Evolutionary conservation across 805 yeast species (phyloP), one percentile per base, ranked within the genome.

Genomic region (Candida adriatica): DNA sequence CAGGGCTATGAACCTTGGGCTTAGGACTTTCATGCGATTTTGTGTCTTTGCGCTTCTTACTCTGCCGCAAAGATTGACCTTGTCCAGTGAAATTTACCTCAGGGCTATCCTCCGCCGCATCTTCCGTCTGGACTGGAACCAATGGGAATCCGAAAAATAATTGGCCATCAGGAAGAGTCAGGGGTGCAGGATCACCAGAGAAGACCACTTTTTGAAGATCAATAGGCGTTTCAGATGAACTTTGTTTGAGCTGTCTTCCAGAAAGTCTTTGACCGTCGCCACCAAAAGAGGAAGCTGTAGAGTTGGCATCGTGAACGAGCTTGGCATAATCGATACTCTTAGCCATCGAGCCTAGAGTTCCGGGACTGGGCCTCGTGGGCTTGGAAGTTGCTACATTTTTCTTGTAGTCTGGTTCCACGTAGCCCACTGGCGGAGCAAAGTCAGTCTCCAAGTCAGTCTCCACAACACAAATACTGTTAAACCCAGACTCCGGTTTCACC

Each of bases 361-460:
- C 9, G 2, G 43, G 26, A 2, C 27, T 24, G 15, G 31, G 29
- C 19, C 18, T 25, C 5, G 27, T 8, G 5, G 18, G 34, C 20
- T 8, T 9, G 9, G 14, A 7, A 13, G 36, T 29, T 3, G 24
- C 36, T 25, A 35, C 36, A n/a, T 34, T 22, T 56, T 54, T 45
- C 43, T 59, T 18, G 55, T 73, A 73, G 41, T 83, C 87, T 2
- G 96, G 96, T 53, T 90, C 97, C 13, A 84, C 95, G 53, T 92
- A 92, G 0, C 99, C 99, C 5, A 90, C 95, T 0, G 99, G 99
- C 3, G 98, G 95, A 2, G 96, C 97, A 63, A 92, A 92, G 53
- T 92, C 99, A 0, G 96, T 94, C 37, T 85, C 95, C 39, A 92
- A 66, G 61, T 92, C 98, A 0, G 98, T 92, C 54, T 92, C 99